phyloP scores from a whole-genome alignment of 495 filamentous ascomycete species.

The Podospora conica region DNA sequence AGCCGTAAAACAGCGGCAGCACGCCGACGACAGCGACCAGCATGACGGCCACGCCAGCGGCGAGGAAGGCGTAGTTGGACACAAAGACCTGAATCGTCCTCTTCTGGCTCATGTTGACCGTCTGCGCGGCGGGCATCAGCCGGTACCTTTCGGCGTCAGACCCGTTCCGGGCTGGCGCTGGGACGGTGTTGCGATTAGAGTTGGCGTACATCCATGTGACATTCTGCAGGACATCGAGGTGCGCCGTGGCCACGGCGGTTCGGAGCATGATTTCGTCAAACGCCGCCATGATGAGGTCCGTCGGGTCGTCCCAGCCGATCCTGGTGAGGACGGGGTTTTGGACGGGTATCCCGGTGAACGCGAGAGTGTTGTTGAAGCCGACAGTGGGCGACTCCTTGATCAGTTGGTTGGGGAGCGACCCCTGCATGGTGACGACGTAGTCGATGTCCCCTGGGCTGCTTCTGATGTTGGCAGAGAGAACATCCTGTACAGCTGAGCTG shows the following conservation, averaged over 20 bases:
- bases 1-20: conserved; percentile 4
- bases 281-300: neutral
- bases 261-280: conserved; percentile 11
- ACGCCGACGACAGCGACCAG: neutral
- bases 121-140: neutral
- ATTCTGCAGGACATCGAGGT: neutral
- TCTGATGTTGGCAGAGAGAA: neutral
- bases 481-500: neutral
- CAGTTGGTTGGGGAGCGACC: neutral
- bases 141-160: neutral
- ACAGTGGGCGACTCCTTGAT: neutral
- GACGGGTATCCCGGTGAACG: neutral
- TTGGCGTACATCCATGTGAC: neutral
- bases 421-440: neutral
- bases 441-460: too few species aligned
- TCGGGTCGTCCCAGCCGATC: neutral
- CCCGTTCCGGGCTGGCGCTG: neutral
- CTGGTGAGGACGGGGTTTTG: neutral
- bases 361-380: too few species aligned
- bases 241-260: neutral
- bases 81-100: neutral
- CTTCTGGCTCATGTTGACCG: neutral
- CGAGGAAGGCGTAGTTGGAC: conserved; percentile 3
- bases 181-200: neutral
- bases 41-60: neutral